Evolutionary conservation across 2,329 filamentous ascomycete genomes (phyloP), one percentile per base, ranked within the genome.

Genomic region (Aspergillus sp.): DNA sequence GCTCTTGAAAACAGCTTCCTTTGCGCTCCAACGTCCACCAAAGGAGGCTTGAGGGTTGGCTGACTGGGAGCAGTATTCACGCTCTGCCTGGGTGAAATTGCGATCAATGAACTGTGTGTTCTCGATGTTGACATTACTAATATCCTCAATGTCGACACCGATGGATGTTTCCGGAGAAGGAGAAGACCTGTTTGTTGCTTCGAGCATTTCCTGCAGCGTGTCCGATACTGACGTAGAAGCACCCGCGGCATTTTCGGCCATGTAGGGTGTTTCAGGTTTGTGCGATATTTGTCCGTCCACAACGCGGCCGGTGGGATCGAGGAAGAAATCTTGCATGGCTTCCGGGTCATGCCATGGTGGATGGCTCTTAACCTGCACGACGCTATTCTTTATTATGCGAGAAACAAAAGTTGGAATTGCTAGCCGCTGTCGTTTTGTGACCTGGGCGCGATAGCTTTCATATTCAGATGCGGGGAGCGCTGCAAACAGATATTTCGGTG

Each of bases 91-190:
- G 0, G 95, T 98, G 77, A 98, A 99, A 80, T 99, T 99, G 67
- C 95, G 90, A 77, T 93, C 86, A 44, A 99, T 77, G 71, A 99
- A 99, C 0, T 90, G 96, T 39, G 93, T 89, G 68, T 97, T 98
- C 44, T 91, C 86, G 62, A 96, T 90, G 78, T 96, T 96, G 78
- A 99, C 86, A 39, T 90, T 87, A 40, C 86, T 80, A 50, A 99
- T 87, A 62, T 90, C 89, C 79, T 98, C 95, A 3, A 62, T 41
- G 31, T 65, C 62, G 7, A 65, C 60, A 1, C 63, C 63, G 8
- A 65, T 21, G 3, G 52, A 50, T 11, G 52, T 40, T 21, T 44
- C 17, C 9, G 50, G 9, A 3, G 52, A 23, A n/a, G 17, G 33
- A 3, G 61, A 23, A 15, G 47, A 50, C 6, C 39, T 41, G 27